These are phyloP conservation scores for Forsythia suspensa DNA, from an alignment of 257 asterid genomes.

Conservation along the genomic window DNA sequence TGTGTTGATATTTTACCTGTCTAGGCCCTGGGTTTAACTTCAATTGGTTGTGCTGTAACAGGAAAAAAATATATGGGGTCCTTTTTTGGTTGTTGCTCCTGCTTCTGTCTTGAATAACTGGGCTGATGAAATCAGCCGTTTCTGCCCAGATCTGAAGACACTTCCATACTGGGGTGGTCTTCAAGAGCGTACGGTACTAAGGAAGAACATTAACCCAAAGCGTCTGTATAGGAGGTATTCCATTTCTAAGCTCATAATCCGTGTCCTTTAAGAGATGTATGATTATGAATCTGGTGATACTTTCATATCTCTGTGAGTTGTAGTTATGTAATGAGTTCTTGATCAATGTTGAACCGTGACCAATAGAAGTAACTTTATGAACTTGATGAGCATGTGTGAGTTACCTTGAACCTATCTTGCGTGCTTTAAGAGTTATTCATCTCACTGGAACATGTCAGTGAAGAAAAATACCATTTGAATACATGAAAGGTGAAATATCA, in stretches of 20 bases:
- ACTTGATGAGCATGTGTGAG: background rate
- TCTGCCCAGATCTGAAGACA: slow-evolving; percentile 92
- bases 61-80: slow-evolving; percentile 99
- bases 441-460: background rate
- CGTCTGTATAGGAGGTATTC: slow-evolving; percentile 91
- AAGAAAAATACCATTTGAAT: background rate
- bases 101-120: slow-evolving; percentile 95
- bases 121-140: slow-evolving; percentile 99
- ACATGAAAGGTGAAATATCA: background rate
- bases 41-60: slow-evolving; percentile 31
- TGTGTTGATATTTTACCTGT: slow-evolving; percentile 16
- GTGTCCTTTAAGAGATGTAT: slow-evolving; percentile 8
- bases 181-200: slow-evolving; percentile 79
- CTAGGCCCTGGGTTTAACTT: slow-evolving; percentile 22
- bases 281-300: slow-evolving; percentile 1
- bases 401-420: background rate
- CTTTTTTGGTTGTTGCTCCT: slow-evolving; percentile 98
- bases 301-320: slow-evolving; percentile 9
- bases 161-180: slow-evolving; percentile 98
- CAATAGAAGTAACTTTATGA: background rate
- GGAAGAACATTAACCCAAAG: slow-evolving; percentile 95
- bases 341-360: slow-evolving; percentile 6
- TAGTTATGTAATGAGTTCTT: background rate
- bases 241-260: slow-evolving; percentile 4
- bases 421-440: background rate